phyloP scores from a whole-genome alignment of 2,329 filamentous ascomycete species.

The Paecilomyces sp. region DNA sequence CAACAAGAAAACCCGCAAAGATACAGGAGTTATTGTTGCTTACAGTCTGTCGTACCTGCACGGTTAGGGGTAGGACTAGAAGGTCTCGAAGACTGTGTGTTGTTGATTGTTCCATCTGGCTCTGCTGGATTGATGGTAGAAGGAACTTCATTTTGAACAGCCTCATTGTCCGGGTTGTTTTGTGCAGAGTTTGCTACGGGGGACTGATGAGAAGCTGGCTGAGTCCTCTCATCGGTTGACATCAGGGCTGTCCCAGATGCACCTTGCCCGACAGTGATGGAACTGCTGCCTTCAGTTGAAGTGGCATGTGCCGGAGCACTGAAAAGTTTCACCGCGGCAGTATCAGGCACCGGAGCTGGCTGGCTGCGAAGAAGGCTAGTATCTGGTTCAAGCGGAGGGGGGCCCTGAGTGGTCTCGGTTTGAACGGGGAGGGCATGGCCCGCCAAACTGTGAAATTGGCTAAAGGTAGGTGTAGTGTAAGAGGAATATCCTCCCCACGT shows the following conservation, averaged over 20 bases:
- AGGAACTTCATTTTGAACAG: neutral
- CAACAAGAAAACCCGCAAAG: neutral
- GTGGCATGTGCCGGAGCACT: neutral
- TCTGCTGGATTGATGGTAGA: neutral
- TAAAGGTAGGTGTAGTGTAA: neutral
- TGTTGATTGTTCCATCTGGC: neutral
- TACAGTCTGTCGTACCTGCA: neutral
- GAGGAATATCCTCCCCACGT: neutral
- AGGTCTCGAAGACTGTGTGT: neutral
- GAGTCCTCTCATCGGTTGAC: neutral
- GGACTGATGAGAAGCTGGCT: neutral
- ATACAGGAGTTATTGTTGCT: neutral
- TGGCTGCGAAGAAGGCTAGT: constrained; percentile 1
- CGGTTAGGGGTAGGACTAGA: neutral
- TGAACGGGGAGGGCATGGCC: neutral
- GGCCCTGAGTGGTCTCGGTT: constrained; percentile 3
- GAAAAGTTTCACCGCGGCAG: neutral
- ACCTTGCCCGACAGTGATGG: neutral
- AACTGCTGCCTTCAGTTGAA: neutral
- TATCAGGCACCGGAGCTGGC: neutral
- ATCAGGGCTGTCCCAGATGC: neutral
- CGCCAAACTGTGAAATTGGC: neutral
- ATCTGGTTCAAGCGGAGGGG: constrained; percentile 17
- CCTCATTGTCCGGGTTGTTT: neutral
- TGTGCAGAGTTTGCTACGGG: neutral